Evolutionary conservation across 1,284 basidiomycete species (phyloP).

Genomic region (Austropuccinia psidii): DNA sequence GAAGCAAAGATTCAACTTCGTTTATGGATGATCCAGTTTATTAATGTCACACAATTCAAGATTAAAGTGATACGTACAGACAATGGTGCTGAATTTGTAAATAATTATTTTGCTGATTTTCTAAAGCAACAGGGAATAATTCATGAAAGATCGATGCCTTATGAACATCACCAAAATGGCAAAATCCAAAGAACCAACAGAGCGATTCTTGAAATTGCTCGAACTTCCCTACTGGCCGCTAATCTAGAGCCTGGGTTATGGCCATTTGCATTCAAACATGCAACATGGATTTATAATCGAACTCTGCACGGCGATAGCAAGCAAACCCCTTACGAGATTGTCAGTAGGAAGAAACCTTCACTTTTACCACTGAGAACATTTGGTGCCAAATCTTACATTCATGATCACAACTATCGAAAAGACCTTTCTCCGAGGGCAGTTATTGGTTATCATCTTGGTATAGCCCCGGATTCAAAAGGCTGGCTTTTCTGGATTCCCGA

Average conservation of each 20-base stretch:
- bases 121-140: background rate
- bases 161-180: constrained; percentile 1
- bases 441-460: no score
- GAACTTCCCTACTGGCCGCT: background rate
- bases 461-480: no score
- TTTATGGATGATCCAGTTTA: no score
- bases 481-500: constrained; percentile 11
- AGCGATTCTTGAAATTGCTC: background rate
- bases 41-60: no score
- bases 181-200: background rate
- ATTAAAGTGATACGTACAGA: background rate
- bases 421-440: no score
- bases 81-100: constrained; percentile 1
- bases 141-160: background rate
- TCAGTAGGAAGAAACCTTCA: no score
- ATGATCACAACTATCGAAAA: no score
- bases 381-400: no score
- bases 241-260: background rate
- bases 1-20: no score
- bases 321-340: no score
- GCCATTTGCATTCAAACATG: background rate
- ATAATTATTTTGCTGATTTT: background rate
- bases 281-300: background rate
- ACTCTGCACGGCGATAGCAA: no score
- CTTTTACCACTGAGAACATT: no score